A percentile compares a stretch with the other conserved stretches of the same genome.
Evolutionary conservation across 768 basidiomycete genomes (phyloP).

Genomic region (Favolaschia claudopus): DNA sequence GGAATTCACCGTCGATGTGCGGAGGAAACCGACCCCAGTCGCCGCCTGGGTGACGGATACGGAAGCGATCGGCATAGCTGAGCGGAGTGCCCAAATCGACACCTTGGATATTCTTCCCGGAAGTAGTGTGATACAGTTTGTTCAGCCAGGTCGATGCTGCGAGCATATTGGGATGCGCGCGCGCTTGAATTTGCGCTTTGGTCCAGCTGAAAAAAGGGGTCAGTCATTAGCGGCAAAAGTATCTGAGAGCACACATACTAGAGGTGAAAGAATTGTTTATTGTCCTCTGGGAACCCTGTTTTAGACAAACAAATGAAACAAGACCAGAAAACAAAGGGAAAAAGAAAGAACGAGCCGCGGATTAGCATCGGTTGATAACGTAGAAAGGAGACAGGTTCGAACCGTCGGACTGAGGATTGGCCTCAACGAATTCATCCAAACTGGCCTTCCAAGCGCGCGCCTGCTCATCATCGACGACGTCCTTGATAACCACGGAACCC

Average conservation of each 20-base stretch:
- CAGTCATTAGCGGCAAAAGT: not conserved
- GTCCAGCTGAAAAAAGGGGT: slow-evolving; percentile 33
- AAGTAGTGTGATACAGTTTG: slow-evolving; percentile 50
- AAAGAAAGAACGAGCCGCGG: too few relatives aligned
- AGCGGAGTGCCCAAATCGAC: slow-evolving; percentile 62
- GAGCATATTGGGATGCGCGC: slow-evolving; percentile 62
- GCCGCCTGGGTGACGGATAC: slow-evolving; percentile 66
- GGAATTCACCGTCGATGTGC: slow-evolving; percentile 34
- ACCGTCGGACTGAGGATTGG: slow-evolving; percentile 58
- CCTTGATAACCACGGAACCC: slow-evolving; percentile 59
- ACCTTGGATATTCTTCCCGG: slow-evolving; percentile 43
- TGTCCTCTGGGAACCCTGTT: slow-evolving; percentile 52
- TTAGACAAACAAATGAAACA: not conserved
- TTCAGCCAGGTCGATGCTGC: slow-evolving; percentile 55
- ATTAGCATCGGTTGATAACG: too few relatives aligned
- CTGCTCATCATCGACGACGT: slow-evolving; percentile 55
- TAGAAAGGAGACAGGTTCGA: too few relatives aligned
- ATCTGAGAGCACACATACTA: slow-evolving; percentile 47
- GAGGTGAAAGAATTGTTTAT: slow-evolving; percentile 68
- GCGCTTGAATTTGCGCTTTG: slow-evolving; percentile 59
- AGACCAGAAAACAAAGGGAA: not conserved
- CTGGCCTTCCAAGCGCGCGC: slow-evolving; percentile 56
- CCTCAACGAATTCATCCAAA: slow-evolving; percentile 57
- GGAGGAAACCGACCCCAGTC: slow-evolving; percentile 50
- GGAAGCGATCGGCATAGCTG: slow-evolving; percentile 67